Conservation (phyloP, 176 grass and related monocot genomes). For the Eleusine indica region DNA sequence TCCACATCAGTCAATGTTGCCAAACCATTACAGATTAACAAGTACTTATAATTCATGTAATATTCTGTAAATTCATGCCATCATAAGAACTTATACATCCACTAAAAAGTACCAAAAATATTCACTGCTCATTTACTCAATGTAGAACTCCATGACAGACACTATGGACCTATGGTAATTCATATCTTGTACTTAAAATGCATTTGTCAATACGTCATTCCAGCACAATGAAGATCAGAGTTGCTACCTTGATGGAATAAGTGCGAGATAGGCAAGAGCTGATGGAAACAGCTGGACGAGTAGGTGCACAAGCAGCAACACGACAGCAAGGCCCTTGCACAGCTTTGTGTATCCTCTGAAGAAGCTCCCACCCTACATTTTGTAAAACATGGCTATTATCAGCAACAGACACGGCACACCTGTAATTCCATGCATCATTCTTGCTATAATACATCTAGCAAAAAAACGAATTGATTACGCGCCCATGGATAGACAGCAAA, state of each 20-base stretch:
- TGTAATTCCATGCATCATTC: not conserved
- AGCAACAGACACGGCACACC: not conserved
- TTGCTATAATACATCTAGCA: not conserved
- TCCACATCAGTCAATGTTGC: not conserved
- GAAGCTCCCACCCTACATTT: conserved; percentile 71
- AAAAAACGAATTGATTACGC: not conserved
- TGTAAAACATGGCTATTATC: not conserved
- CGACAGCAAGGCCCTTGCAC: conserved; percentile 85
- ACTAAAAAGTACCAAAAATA: not conserved
- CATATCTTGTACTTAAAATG: not conserved
- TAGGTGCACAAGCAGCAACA: conserved; percentile 70
- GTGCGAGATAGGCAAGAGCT: conserved; percentile 69
- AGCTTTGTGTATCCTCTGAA: conserved; percentile 89
- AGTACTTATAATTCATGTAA: not conserved
- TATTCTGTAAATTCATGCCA: conserved; percentile 15
- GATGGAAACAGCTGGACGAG: conserved; percentile 80
- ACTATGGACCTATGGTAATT: not conserved
- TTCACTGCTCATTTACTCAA: not conserved
- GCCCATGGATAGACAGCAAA: not conserved
- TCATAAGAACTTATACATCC: conserved; percentile 2
- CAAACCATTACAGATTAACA: not conserved
- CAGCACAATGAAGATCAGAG: conserved; percentile 28
- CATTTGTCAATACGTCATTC: not conserved
- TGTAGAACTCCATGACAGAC: not conserved
- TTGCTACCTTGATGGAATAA: conserved; percentile 86